Base-by-base conservation (phyloP, 805 yeast species). In the Torulaspora maleeae region DNA sequence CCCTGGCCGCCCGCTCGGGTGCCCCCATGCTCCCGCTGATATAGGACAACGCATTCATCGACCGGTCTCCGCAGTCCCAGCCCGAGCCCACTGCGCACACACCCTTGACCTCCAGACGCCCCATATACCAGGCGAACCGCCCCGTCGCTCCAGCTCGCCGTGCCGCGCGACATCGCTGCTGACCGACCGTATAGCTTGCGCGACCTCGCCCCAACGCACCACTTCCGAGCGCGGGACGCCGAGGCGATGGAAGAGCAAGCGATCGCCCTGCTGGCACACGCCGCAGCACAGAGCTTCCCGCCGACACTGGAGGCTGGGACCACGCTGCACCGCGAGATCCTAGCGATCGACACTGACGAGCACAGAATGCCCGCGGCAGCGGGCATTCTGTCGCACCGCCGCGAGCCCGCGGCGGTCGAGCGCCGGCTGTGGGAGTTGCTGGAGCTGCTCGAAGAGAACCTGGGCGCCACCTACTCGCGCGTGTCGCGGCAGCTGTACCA, bases 1-100 rank as follows among this genome's bases (percentile, higher is more conserved):
- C 17, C 20, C 30, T 38, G n/a, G 19, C 13, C 12, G 25, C 9
- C 17, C 20, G 16, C 29, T 38, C 41, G 19, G 47, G 41, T 5
- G 42, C 43, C n/a, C 39, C 45, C 15, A 53, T 28, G 27, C 44
- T 53, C 47, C 63, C 66, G 33, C 70, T 53, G 38, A 67, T 60
- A 42, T 54, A 57, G 12, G 60, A 54, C 41, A 57, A 37, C 10
- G 61, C 58, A 48, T 56, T 56, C 60, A 56, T 56, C 29, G 28
- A 44, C 12, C 20, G 17, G 20, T 32, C 11, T 3, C 35, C 35
- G 25, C 4, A 6, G 25, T 22, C 25, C 10, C 4, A 22, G 25
- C 10, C 25, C 5, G 8, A 8, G 5, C 25, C 25, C 25, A 8
- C 25, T 22, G 20, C 20, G 20, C 20, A 19, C 4, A 19, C 20